A percentile compares a stretch with the other conserved stretches of the same genome.
Conservation (phyloP, 176 grass and related monocot genomes). For the Pharus latifolius region DNA sequence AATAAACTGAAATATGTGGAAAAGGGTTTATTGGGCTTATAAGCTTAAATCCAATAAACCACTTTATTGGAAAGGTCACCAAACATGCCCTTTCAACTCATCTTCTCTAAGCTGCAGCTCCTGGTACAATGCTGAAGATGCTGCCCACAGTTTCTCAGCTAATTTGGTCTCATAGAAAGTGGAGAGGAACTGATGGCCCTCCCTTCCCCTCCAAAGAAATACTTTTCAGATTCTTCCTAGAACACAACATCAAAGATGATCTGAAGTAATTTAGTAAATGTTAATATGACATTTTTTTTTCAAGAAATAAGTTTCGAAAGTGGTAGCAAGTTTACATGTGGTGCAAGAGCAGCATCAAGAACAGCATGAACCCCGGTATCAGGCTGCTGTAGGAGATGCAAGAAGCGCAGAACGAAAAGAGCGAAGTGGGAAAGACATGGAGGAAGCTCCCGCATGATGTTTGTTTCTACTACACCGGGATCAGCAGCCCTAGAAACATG, state of each 20-base stretch:
- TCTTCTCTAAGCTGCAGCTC: conserved; percentile 27
- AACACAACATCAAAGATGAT: background rate
- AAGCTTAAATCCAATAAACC: too few species aligned
- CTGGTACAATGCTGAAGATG: conserved; percentile 45
- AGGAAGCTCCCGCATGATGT: conserved; percentile 86
- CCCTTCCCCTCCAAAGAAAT: conserved; percentile 83
- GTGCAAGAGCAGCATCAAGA: conserved; percentile 73
- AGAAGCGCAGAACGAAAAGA: conserved; percentile 27
- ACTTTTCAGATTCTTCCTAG: conserved; percentile 74
- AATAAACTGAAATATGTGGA: too few species aligned
- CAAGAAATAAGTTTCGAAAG: background rate
- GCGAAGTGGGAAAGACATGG: conserved; percentile 37
- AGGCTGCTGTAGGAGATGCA: conserved; percentile 49
- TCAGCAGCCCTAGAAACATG: conserved; percentile 55
- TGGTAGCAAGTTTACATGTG: conserved; percentile 30
- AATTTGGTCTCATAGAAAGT: conserved; percentile 38
- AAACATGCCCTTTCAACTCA: too few species aligned
- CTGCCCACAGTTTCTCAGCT: conserved; percentile 60
- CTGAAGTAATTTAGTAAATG: background rate
- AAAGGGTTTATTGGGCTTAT: too few species aligned
- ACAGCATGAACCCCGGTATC: conserved; percentile 46
- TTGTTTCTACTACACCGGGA: conserved; percentile 65
- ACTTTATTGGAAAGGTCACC: too few species aligned
- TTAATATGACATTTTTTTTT: background rate
- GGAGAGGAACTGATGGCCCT: conserved; percentile 53